Conservation (phyloP, 2,329 filamentous ascomycete species). For the Monosporascus sp. region DNA sequence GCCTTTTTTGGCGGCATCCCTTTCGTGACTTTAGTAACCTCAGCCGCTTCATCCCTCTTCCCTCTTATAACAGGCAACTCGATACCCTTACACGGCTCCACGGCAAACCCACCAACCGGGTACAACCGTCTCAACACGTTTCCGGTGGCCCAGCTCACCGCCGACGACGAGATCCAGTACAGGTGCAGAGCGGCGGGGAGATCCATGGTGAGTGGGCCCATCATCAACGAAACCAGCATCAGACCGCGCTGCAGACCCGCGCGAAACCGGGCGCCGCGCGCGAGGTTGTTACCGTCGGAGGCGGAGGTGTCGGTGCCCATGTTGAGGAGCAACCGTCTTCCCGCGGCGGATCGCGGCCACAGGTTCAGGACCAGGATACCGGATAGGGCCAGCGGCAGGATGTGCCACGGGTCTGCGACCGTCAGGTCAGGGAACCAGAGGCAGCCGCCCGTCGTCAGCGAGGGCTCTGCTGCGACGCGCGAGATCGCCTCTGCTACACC, state of each 20-base stretch:
- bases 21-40: not conserved
- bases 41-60: not conserved
- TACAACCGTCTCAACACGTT: conserved; percentile 16
- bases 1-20: not conserved
- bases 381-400: conserved; percentile 40
- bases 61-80: conserved; percentile 15
- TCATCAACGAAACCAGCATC: conserved; percentile 20
- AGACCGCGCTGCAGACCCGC: conserved; percentile 24
- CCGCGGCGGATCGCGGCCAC: conserved; percentile 23
- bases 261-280: not conserved
- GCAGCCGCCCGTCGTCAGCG: conserved; percentile 42
- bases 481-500: not conserved
- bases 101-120: conserved; percentile 14
- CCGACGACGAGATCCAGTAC: conserved; percentile 36
- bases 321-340: conserved; percentile 16
- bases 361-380: conserved; percentile 29
- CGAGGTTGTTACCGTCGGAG: not conserved
- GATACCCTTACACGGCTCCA: conserved; percentile 14
- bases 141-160: conserved; percentile 16
- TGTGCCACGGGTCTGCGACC: conserved; percentile 44
- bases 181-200: conserved; percentile 38
- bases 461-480: conserved; percentile 12
- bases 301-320: not conserved
- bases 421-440: conserved; percentile 54
- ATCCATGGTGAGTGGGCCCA: conserved; percentile 33